phyloP scores from a whole-genome alignment of 768 basidiomycete species.

The Lactifluus pinguis region DNA sequence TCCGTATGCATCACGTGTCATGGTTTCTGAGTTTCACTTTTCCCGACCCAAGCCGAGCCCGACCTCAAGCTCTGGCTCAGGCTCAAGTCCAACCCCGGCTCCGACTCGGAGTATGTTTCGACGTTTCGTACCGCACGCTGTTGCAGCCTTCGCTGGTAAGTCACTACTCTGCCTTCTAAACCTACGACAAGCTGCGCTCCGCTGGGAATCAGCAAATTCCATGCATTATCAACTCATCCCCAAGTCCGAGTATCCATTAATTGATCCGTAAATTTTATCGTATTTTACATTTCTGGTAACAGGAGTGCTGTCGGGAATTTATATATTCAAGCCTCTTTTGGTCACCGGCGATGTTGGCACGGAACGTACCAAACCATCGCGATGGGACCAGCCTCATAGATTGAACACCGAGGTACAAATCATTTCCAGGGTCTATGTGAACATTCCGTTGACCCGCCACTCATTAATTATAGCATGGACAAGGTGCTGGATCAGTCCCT shows the following conservation, averaged over 20 bases:
- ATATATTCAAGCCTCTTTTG: conserved; percentile 14
- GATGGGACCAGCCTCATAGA: not conserved
- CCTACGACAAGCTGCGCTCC: too few species aligned
- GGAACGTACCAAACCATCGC: not conserved
- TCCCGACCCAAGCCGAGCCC: too few species aligned
- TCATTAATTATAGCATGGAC: not conserved
- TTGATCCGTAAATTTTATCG: not conserved
- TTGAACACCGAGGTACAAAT: not conserved
- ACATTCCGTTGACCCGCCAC: not conserved
- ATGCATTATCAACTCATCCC: too few species aligned
- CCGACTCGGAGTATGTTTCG: not conserved
- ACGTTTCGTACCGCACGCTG: not conserved
- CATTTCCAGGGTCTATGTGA: not conserved
- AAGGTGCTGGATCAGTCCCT: not conserved
- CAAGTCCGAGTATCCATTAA: too few species aligned
- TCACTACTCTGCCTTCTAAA: not conserved
- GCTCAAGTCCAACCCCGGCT: not conserved
- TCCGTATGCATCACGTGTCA: not conserved
- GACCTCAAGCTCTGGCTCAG: too few species aligned
- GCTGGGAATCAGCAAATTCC: too few species aligned
- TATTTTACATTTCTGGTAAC: not conserved
- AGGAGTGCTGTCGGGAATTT: conserved; percentile 14
- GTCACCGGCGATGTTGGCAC: not conserved
- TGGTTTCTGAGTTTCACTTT: too few species aligned
- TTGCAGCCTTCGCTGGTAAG: conserved; percentile 48